These are phyloP conservation scores for Alternaria burnsii DNA, from an alignment of 2,329 filamentous ascomycete genomes.

Conservation along the genomic window DNA sequence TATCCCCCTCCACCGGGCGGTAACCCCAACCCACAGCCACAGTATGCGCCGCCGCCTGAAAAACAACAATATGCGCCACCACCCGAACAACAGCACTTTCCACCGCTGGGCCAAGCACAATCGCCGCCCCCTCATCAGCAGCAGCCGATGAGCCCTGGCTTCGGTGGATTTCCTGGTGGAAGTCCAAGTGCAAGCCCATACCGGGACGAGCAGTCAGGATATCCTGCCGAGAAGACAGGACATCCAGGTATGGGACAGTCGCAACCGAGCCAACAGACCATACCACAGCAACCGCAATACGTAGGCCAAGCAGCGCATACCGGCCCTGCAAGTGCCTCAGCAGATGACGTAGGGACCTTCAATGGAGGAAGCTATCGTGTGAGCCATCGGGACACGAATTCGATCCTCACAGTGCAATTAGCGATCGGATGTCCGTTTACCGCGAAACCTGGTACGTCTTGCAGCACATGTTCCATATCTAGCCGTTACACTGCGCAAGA, in stretches of 20 bases:
- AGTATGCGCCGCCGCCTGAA: conserved; percentile 45
- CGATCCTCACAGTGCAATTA: conserved; percentile 85
- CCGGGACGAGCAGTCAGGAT: conserved; percentile 14
- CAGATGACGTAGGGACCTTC: conserved; percentile 94
- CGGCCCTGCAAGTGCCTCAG: conserved; percentile 52
- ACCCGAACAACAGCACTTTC: conserved; percentile 41
- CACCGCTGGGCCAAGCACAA: conserved; percentile 36
- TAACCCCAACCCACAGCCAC: conserved; percentile 23
- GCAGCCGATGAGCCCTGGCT: conserved; percentile 38
- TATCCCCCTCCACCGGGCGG: conserved; percentile 44
- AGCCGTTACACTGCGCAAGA: no score
- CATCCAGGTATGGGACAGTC: conserved; percentile 47
- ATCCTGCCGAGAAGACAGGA: conserved; percentile 1
- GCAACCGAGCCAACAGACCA: conserved; percentile 35
- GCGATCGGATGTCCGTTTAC: conserved; percentile 86
- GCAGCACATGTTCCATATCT: not conserved
- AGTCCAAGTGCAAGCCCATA: conserved; percentile 41
- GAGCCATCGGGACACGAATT: conserved; percentile 90
- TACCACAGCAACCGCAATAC: conserved; percentile 45
- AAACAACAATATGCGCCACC: conserved; percentile 46
- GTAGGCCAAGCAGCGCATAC: conserved; percentile 23
- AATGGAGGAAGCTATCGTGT: conserved; percentile 95
- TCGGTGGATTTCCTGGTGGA: conserved; percentile 27
- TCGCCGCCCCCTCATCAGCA: conserved; percentile 25
- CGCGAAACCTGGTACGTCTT: conserved; percentile 73